A percentile compares a stretch with the other conserved stretches of the same genome.
Evolutionary conservation across 192 early-diverging fungal genomes (phyloP).

Genomic region (Entomortierella parvispora): DNA sequence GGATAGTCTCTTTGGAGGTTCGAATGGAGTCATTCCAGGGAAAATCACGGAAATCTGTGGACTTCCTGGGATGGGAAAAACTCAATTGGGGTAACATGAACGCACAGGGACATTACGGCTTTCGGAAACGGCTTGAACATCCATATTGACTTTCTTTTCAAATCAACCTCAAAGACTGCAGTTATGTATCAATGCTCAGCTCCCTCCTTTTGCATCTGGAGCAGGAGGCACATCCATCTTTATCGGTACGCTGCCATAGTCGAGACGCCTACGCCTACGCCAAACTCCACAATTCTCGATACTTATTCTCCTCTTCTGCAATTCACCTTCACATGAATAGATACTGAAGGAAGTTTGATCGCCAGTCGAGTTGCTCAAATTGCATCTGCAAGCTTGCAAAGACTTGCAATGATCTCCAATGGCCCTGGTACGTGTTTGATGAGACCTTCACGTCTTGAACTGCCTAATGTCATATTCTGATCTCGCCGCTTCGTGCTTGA

Average conservation of each 20-base stretch:
- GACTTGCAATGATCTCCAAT: background rate
- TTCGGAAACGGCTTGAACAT: no score
- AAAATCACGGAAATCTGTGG: slow-evolving; percentile 46
- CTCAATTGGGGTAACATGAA: slow-evolving; percentile 37
- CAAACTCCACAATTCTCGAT: background rate
- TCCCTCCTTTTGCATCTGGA: slow-evolving; percentile 9
- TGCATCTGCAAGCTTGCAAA: background rate
- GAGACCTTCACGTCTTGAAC: no score
- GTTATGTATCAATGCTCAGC: slow-evolving; percentile 44
- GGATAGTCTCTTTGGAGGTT: slow-evolving; percentile 28
- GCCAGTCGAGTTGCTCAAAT: slow-evolving; percentile 34
- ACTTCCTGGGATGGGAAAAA: slow-evolving; percentile 32
- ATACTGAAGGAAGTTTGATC: slow-evolving; percentile 50
- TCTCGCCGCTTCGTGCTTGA: no score
- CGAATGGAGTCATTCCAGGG: slow-evolving; percentile 20
- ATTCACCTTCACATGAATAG: background rate
- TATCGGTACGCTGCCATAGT: slow-evolving; percentile 14
- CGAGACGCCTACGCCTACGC: background rate
- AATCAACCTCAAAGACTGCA: slow-evolving; percentile 34
- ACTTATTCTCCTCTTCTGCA: no score
- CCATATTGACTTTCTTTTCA: no score
- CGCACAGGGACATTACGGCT: background rate
- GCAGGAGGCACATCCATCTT: slow-evolving; percentile 36
- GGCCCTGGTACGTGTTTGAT: background rate
- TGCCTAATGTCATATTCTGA: no score